These are phyloP conservation scores for Tulasnella sp. DNA, from an alignment of 768 basidiomycete genomes.

Conservation along the genomic window DNA sequence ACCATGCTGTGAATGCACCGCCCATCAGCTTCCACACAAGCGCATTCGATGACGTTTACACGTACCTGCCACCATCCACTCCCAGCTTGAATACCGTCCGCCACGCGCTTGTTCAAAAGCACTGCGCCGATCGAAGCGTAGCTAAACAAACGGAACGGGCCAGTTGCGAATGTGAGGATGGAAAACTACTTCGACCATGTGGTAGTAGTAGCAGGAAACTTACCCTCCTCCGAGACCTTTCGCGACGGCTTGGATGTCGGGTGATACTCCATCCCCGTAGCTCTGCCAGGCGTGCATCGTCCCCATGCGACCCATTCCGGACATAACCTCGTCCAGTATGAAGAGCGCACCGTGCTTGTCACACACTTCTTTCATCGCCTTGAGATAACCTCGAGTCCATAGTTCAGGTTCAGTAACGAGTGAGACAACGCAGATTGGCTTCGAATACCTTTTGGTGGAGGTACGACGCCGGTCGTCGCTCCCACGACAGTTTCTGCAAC, in stretches of 20 bases:
- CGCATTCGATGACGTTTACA: not conserved
- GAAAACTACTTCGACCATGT: not conserved
- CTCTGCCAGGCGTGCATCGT: constrained; percentile 80
- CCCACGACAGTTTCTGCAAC: constrained; percentile 82
- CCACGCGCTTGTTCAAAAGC: constrained; percentile 60
- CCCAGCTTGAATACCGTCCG: constrained; percentile 53
- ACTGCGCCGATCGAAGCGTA: constrained; percentile 77
- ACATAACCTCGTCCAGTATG: constrained; percentile 88
- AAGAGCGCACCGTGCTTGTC: constrained; percentile 39
- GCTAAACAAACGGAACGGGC: constrained; percentile 29
- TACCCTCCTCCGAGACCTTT: constrained; percentile 87
- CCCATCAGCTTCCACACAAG: too few relatives aligned
- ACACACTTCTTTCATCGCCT: constrained; percentile 41
- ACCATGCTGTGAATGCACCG: constrained; percentile 52
- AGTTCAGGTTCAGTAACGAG: not conserved
- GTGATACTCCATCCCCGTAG: constrained; percentile 62
- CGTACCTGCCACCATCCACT: constrained; percentile 53
- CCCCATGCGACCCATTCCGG: constrained; percentile 86
- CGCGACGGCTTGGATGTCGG: constrained; percentile 80
- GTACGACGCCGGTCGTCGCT: constrained; percentile 64
- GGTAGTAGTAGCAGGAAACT: constrained; percentile 20
- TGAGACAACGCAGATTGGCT: constrained; percentile 42
- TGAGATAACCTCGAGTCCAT: not conserved
- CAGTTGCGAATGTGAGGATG: too few relatives aligned
- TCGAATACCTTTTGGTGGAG: constrained; percentile 81